phyloP scores from a whole-genome alignment of 345 rosid genomes.

The Conringia planisiliqua region DNA sequence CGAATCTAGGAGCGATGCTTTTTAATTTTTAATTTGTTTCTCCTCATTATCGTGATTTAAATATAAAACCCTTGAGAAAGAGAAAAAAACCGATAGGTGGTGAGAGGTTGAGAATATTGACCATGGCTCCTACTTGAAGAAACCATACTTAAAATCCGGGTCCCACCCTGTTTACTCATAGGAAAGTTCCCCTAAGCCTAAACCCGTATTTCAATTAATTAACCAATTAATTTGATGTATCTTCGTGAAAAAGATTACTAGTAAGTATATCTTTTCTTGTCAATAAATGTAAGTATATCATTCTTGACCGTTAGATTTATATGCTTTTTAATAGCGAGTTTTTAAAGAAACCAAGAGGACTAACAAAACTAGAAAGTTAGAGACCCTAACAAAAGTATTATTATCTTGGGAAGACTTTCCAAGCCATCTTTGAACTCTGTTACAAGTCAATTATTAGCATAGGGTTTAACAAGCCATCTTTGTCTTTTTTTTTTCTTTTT shows the following conservation, averaged over 20 bases:
- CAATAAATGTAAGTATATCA: not conserved
- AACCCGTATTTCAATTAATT: not conserved
- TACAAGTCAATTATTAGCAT: not conserved
- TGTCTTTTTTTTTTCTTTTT: no score
- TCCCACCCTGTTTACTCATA: not conserved
- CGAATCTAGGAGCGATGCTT: conserved; percentile 23
- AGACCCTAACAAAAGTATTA: not conserved
- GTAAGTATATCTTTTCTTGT: not conserved
- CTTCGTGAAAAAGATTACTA: not conserved
- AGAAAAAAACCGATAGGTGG: not conserved
- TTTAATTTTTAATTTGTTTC: not conserved
- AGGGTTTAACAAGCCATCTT: no score
- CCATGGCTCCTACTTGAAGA: conserved; percentile 2
- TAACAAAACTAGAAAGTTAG: not conserved
- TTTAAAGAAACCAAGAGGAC: not conserved
- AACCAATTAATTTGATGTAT: not conserved
- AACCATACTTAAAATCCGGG: not conserved
- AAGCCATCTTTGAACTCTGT: not conserved
- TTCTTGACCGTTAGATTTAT: conserved; percentile 6
- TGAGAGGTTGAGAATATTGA: conserved; percentile 25
- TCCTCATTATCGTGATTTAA: not conserved
- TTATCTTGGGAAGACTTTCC: not conserved
- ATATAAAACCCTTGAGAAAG: not conserved
- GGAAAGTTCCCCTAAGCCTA: not conserved
- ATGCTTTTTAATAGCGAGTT: not conserved